Evolutionary conservation across 2,329 filamentous ascomycete species (phyloP), one percentile per base, ranked within the genome.

Genomic region (Colletotrichum melonis): DNA sequence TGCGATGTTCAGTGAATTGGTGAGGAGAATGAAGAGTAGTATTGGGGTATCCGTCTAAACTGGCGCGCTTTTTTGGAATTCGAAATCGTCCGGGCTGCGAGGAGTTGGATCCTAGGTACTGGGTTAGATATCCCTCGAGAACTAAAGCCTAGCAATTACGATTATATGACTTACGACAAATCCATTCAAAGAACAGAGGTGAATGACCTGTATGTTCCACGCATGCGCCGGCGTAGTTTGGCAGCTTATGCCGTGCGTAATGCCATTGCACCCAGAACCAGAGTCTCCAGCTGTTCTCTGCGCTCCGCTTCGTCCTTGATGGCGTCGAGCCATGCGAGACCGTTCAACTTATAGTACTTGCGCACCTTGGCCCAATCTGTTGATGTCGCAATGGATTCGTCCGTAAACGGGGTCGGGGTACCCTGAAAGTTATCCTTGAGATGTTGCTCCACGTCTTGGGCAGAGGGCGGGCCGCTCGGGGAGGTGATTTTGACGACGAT

Each of bases 341-440:
- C 86, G 75, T 93, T 93, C 35, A 98, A 84, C 81, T 97, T 97
- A 83, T 98, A 98, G 75, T 94, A 91, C 84, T 97, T 98, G 79
- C 90, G 91, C 38, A 98, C 89, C 79, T 91, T 92, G 26, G 85
- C 81, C 77, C 93, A 81, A 79, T 97, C 94, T 2, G 92, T 89
- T 30, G 90, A 83, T 0, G 82, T 78, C 0, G 83, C 81, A 24
- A 97, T 82, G n/a, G 85, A 86, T 5, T 88, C 88, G 78, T 97
- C 92, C 1, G 89, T 88, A 70, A 95, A 90, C 0, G 87, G 79
- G 0, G 88, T 80, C 1, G 87, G 81, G 0, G 84, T 86, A 12
- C 94, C 95, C 75, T 94, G 78, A 26, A 98, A 86, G 42, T 88
- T 83, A 24, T 86, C 78, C 8, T 79, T 78, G 5, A 98, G 86